These are phyloP conservation scores for Exobasidium rhododendri DNA, from an alignment of 1,284 basidiomycete species.

Conservation along the genomic window DNA sequence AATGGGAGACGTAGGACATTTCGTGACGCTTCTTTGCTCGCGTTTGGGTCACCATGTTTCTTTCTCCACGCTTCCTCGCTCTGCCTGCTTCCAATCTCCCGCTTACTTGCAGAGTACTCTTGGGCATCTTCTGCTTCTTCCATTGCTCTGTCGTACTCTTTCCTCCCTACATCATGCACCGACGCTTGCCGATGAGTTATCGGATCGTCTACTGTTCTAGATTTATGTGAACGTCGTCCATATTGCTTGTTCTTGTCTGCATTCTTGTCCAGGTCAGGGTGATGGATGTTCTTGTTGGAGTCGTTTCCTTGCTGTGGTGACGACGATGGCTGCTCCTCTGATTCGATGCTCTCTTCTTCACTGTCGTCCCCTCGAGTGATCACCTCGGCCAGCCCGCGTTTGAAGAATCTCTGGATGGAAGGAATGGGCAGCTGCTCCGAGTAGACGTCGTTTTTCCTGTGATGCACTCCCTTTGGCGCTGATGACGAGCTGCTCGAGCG, in stretches of 20 bases:
- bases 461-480: conserved; percentile 15
- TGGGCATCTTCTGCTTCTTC: conserved; percentile 9
- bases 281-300: background rate
- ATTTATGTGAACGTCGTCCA: conserved; percentile 10
- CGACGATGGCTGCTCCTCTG: background rate
- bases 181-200: conserved; percentile 21
- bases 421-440: conserved; percentile 27
- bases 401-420: conserved; percentile 31
- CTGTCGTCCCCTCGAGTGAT: conserved; percentile 14
- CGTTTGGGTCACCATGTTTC: background rate
- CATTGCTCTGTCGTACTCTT: conserved; percentile 24
- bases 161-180: conserved; percentile 26
- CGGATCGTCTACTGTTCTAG: conserved; percentile 24
- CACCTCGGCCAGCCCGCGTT: conserved; percentile 26
- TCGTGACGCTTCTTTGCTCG: background rate
- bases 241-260: conserved; percentile 15
- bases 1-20: conserved; percentile 26
- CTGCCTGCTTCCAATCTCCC: background rate
- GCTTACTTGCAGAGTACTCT: background rate
- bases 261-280: conserved; percentile 3
- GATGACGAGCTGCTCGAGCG: too few species aligned
- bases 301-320: background rate
- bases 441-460: conserved; percentile 28
- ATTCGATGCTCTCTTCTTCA: conserved; percentile 18
- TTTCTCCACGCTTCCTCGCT: background rate